Base-by-base conservation (phyloP, 2,329 filamentous ascomycete genomes). In the Cercospora sojina region DNA sequence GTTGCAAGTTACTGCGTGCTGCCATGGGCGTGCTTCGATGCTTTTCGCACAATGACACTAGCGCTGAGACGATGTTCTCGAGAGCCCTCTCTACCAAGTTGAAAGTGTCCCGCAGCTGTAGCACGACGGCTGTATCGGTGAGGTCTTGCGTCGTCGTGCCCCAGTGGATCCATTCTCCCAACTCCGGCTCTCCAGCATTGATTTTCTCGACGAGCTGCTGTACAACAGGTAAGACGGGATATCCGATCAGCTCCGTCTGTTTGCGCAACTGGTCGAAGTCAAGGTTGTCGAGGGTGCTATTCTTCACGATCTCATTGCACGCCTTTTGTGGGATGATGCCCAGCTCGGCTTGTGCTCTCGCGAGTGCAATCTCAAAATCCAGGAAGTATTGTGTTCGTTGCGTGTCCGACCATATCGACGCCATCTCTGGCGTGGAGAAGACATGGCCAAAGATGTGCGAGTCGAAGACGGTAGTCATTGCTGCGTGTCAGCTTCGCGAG, bases 91-190 rank as follows among this genome's bases (percentile, higher is more conserved):
- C 71, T 25, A 73, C 66, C 2, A 75, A 53, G 7, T 29, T 47
- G 38, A 76, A 56, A 1, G 74, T 74, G 51, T 75, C 74, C 18
- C 71, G 69, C 3, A 76, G 70, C 47, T 76, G 74, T 16, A 76
- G 63, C 4, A 75, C 69, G 2, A 70, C 69, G 3, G 74, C 71
- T 2, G 74, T 76, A 38, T 76, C 74, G 9, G 73, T 75, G 5
- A 76, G 55, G 55, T 76, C 74, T 58, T 72, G 70, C 9, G 73
- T 75, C 25, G 72, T 75, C 10, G 74, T 70, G 9, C 74, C 74
- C 74, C 74, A 76, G 65, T 76, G 74, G 10, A 73, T 66, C 71
- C 71, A 74, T 65, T 75, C 74, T 13, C 74, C 74, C 7, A 74
- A 59, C 5, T 67, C 62, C 51, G 61, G 35, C 60, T 74, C 71